Percentiles rank a stretch among this genome's conserved stretches.
These are phyloP conservation scores for Dryadomyces sulphureus DNA, from an alignment of 2,329 filamentous ascomycete genomes.

Conservation along the genomic window DNA sequence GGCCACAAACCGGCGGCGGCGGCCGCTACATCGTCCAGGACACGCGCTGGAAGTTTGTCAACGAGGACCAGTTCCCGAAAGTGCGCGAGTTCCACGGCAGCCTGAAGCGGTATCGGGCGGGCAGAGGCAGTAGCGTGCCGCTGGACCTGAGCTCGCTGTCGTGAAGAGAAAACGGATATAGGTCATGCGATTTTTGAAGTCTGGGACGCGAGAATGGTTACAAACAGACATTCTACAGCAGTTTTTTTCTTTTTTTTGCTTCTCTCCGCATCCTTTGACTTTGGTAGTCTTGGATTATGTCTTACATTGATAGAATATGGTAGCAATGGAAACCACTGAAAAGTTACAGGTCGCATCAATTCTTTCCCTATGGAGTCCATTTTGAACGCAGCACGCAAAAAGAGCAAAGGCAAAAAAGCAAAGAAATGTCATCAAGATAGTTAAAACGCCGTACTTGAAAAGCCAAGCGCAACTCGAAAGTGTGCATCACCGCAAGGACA, in stretches of 20 bases:
- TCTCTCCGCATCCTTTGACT: background rate
- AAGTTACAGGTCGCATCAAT: background rate
- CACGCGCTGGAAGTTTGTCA: slow-evolving; percentile 71
- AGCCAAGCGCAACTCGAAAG: background rate
- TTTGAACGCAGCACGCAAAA: background rate
- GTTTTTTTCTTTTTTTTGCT: background rate
- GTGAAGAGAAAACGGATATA: background rate
- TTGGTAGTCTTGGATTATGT: background rate
- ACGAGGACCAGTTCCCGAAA: slow-evolving; percentile 68
- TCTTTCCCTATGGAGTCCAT: background rate
- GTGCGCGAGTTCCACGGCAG: slow-evolving; percentile 68
- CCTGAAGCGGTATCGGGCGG: slow-evolving; percentile 70
- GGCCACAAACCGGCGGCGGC: slow-evolving; percentile 13
- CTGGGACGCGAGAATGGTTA: no score
- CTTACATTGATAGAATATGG: background rate
- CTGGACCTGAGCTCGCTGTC: slow-evolving; percentile 50
- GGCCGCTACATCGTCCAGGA: slow-evolving; percentile 53
- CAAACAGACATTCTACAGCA: no score
- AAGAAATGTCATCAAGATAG: background rate
- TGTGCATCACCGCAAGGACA: background rate
- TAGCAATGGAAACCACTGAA: background rate
- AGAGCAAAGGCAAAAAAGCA: background rate
- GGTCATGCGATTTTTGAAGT: background rate
- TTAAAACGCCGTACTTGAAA: background rate
- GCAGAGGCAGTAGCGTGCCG: slow-evolving; percentile 85